These are phyloP conservation scores for Aquilaria agallochum DNA, from an alignment of 441 rosid genomes.

Conservation along the genomic window DNA sequence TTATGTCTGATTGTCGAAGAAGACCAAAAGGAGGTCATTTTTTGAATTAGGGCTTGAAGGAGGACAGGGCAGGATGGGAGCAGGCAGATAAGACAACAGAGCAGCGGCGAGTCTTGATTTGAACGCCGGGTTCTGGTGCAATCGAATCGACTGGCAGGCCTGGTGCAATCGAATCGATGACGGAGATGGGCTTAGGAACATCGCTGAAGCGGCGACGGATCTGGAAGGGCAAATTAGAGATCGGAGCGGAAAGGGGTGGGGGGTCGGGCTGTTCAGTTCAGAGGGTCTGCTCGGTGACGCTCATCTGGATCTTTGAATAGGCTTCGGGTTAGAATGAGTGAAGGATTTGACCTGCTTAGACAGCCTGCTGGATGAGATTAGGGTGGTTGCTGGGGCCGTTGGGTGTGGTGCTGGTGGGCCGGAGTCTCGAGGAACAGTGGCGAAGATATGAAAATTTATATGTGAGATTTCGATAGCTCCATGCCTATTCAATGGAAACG, in stretches of 20 bases:
- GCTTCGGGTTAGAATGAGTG: not conserved
- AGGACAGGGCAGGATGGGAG: too few species aligned
- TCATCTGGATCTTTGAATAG: slow-evolving; percentile 13
- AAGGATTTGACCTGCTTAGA: too few species aligned
- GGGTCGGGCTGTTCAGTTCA: slow-evolving; percentile 1
- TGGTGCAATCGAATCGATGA: slow-evolving; percentile 21
- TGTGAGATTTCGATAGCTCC: too few species aligned
- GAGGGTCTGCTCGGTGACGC: slow-evolving; percentile 20
- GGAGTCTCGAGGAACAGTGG: slow-evolving; percentile 70
- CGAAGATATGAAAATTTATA: slow-evolving; percentile 40
- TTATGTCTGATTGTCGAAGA: too few species aligned
- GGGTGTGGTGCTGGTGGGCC: slow-evolving; percentile 19
- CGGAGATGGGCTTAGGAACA: slow-evolving; percentile 11
- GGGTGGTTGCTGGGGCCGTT: slow-evolving; percentile 12
- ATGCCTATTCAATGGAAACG: slow-evolving; percentile 3
- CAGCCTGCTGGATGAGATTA: slow-evolving; percentile 29
- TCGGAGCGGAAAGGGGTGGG: slow-evolving; percentile 21
- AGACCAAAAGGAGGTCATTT: too few species aligned
- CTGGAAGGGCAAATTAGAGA: slow-evolving; percentile 55
- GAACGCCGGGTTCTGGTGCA: too few species aligned
- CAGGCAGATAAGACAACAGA: too few species aligned
- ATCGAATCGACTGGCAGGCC: too few species aligned
- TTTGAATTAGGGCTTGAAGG: too few species aligned
- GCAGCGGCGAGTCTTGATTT: too few species aligned
- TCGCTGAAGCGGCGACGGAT: slow-evolving; percentile 42